Percentiles rank a stretch among this genome's conserved stretches.
These are phyloP conservation scores for Alternaria novae-zelandiae DNA, from an alignment of 2,329 filamentous ascomycete species.

Conservation along the genomic window DNA sequence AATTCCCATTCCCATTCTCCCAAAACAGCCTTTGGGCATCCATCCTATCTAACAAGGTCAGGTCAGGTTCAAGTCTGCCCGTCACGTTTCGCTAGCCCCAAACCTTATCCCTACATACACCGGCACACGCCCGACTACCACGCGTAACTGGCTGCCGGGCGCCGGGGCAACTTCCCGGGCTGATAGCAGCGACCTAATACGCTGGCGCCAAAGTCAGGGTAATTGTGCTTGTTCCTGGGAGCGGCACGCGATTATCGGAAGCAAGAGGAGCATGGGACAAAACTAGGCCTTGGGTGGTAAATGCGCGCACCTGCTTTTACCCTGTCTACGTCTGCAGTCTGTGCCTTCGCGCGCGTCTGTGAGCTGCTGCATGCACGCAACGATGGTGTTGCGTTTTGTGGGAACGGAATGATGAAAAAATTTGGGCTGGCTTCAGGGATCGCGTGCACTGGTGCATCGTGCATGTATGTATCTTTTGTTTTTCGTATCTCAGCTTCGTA, in stretches of 20 bases:
- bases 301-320: neutral
- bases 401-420: neutral
- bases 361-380: neutral
- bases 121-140: neutral
- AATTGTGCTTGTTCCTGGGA: neutral
- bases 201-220: neutral
- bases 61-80: neutral
- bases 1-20: neutral
- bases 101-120: neutral
- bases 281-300: neutral
- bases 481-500: neutral
- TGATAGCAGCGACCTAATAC: neutral
- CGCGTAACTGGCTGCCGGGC: neutral
- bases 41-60: neutral
- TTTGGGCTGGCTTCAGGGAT: neutral
- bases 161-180: neutral
- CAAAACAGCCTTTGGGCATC: neutral
- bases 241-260: neutral
- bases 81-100: neutral
- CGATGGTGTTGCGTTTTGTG: neutral
- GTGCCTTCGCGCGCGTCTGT: neutral
- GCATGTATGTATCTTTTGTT: neutral
- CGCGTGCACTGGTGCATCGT: neutral
- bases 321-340: neutral
- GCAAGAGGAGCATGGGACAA: neutral